Percentiles rank a stretch among this genome's conserved stretches.
phyloP scores from a whole-genome alignment of 1,284 basidiomycete genomes.

The Austroboletus olivaceoglutinosus region DNA sequence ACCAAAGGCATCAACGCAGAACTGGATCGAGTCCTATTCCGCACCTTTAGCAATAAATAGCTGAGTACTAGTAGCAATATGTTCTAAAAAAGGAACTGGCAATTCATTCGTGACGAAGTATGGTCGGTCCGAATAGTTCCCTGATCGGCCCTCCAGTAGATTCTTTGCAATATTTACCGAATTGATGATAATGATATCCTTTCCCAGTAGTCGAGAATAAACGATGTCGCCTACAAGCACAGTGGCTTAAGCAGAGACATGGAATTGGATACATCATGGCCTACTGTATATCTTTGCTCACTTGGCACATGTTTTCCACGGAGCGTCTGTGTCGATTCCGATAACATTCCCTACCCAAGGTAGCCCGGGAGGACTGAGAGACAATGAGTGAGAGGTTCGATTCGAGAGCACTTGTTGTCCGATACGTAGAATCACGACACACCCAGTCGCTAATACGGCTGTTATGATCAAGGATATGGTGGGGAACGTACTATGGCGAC shows the following conservation, averaged over 20 bases:
- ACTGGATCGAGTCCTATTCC: neutral
- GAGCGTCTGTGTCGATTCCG: constrained; percentile 1
- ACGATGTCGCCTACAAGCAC: neutral
- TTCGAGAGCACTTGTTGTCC: neutral
- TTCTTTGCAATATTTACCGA: neutral
- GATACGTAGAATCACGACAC: neutral
- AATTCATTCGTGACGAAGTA: neutral
- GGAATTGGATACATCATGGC: neutral
- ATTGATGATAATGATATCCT: neutral
- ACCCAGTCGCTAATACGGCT: neutral
- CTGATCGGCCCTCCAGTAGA: neutral
- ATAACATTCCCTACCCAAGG: constrained; percentile 8
- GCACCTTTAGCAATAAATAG: neutral
- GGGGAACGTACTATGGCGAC: too few relatives aligned
- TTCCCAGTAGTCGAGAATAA: neutral
- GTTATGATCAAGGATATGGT: neutral
- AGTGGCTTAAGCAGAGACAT: neutral
- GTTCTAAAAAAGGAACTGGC: neutral
- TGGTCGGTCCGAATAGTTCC: neutral
- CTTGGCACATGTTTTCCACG: constrained; percentile 9
- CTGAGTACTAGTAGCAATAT: too few relatives aligned
- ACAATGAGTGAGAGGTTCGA: neutral
- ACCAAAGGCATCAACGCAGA: neutral
- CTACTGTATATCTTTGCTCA: constrained; percentile 13
- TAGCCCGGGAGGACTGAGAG: constrained; percentile 10